Evolutionary conservation across 257 asterid species (phyloP), one percentile per base, ranked within the genome.

Genomic region (Ballota nigra): DNA sequence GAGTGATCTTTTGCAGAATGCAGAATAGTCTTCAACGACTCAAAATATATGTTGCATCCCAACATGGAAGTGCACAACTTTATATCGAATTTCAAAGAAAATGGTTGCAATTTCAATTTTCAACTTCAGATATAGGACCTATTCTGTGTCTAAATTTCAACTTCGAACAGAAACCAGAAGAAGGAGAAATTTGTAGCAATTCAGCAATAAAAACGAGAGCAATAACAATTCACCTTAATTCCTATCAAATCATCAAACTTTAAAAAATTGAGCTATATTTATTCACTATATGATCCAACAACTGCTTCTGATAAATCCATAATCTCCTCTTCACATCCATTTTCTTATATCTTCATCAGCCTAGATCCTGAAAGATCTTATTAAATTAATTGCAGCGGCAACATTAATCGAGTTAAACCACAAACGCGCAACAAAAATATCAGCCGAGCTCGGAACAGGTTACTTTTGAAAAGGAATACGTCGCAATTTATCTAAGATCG

Each of bases 331-430:
- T 5, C 1, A 12, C 34, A 26, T 26, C 52, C 33, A 64, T 68
- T 72, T 55, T 64, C 49, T 41, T 23, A 55, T 31, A 67, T 28
- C 52, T 31, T 66, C 56, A 43, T 75, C 41, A 52, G 19, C 75
- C 72, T 59, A 69, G 79, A 77, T 77, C 80, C 66, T 33, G 15
- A 19, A 53, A 73, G 77, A 77, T 64, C 79, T 41, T 19, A 20
- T 41, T n/a, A 53, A 79, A 31, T 13, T 11, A 63, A 41, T 26
- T 47, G 7, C 34, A 13, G 29, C 6, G 0, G 13, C 53, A 34
- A 58, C 11, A 61, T n/a, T 38, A 68, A 74, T 59, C 63, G 53
- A 64, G 70, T 69, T 55, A 41, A 78, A 40, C 40, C 8, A 40
- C 58, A 43, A 55, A 43, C 33, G 70, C n/a, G 73, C 59, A 31